Evolutionary conservation across 257 asterid genomes (phyloP).

Genomic region (Mentha longifolia): DNA sequence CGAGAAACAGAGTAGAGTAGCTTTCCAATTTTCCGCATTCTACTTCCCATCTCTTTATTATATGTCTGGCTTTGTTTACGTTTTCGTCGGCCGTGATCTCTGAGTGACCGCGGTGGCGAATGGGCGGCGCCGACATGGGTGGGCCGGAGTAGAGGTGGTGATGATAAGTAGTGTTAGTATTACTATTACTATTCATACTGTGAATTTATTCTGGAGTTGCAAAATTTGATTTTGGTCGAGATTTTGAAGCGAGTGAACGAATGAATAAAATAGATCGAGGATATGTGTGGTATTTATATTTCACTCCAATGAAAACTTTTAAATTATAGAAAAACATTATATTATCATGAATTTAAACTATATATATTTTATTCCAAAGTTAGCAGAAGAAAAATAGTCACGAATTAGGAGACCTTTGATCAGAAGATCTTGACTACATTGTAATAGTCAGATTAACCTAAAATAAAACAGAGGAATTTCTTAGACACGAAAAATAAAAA

Average conservation of each 20-base stretch:
- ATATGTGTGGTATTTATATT: no score
- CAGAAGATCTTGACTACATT: not conserved
- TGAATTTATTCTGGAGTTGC: no score
- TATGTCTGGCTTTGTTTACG: slow-evolving; percentile 46
- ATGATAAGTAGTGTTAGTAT: slow-evolving; percentile 18
- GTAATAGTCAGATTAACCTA: not conserved
- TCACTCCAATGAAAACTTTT: no score
- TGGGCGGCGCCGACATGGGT: slow-evolving; percentile 38
- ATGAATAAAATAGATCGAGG: no score
- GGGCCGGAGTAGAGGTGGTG: not conserved
- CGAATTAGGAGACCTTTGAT: not conserved
- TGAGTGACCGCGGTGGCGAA: slow-evolving; percentile 42
- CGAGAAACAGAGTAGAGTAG: slow-evolving; percentile 43
- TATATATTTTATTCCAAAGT: not conserved
- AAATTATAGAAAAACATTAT: no score
- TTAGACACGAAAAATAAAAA: not conserved
- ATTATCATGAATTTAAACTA: no score
- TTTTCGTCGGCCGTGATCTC: slow-evolving; percentile 59
- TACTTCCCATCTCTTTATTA: slow-evolving; percentile 52
- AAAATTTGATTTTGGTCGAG: no score
- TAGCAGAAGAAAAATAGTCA: not conserved
- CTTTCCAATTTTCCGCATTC: slow-evolving; percentile 28
- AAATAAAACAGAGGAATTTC: not conserved
- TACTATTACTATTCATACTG: no score
- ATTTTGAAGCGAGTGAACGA: no score